Evolutionary conservation across 768 basidiomycete genomes (phyloP).

Genomic region (Candolleomyces eurysporus): DNA sequence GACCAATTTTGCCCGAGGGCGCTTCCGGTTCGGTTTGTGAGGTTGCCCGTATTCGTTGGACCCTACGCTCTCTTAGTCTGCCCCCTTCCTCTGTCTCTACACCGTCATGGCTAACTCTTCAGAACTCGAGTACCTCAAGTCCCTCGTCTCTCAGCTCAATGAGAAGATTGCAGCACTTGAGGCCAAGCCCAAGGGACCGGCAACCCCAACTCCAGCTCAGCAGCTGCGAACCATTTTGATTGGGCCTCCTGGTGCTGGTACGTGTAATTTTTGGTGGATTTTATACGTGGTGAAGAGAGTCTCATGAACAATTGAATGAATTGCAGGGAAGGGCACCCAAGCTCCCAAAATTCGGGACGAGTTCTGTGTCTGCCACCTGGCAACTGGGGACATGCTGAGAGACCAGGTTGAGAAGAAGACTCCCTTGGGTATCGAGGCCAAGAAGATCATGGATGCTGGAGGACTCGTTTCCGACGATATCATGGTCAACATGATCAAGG

Average conservation of each 20-base stretch:
- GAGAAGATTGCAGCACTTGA: slow-evolving; percentile 86
- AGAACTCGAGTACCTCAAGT: slow-evolving; percentile 94
- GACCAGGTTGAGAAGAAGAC: slow-evolving; percentile 90
- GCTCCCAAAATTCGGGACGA: slow-evolving; percentile 89
- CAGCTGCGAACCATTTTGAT: slow-evolving; percentile 90
- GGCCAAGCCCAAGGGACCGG: slow-evolving; percentile 51
- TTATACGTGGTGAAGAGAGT: background rate
- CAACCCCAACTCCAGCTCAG: slow-evolving; percentile 60
- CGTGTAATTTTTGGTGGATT: slow-evolving; percentile 21
- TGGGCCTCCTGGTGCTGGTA: slow-evolving; percentile 97
- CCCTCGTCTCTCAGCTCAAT: slow-evolving; percentile 85
- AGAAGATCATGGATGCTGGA: slow-evolving; percentile 97
- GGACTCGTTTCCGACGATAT: slow-evolving; percentile 96
- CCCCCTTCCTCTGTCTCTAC: background rate
- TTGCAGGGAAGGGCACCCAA: slow-evolving; percentile 94
- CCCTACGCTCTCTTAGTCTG: background rate
- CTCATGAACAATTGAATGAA: background rate
- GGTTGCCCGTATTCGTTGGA: too few species aligned
- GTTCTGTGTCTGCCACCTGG: slow-evolving; percentile 97
- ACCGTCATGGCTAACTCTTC: slow-evolving; percentile 57
- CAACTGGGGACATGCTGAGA: slow-evolving; percentile 98
- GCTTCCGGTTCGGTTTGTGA: too few species aligned
- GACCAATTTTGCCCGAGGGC: too few species aligned
- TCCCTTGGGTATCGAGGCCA: slow-evolving; percentile 83
- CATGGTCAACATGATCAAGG: slow-evolving; percentile 96